Conservation (phyloP, 2,329 filamentous ascomycete genomes). For the Colletotrichum filicis region DNA sequence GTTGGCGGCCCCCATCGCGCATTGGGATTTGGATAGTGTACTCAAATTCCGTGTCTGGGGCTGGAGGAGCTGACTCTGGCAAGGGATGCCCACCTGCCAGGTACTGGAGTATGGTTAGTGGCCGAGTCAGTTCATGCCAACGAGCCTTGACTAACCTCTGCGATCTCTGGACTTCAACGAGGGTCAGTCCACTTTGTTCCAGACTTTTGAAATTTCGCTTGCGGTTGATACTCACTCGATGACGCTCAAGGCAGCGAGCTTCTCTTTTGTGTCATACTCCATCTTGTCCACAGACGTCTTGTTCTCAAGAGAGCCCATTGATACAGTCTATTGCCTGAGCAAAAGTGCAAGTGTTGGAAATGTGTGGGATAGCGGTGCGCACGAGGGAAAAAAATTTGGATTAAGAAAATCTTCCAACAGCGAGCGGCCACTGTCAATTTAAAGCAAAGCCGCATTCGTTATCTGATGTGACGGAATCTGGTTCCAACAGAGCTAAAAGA, state of each 20-base stretch:
- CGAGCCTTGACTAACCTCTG: not conserved
- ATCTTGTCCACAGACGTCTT: not conserved
- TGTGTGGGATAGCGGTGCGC: not conserved
- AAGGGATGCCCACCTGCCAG: not conserved
- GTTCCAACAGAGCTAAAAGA: not conserved
- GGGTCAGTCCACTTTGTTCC: not conserved
- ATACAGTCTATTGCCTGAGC: not conserved
- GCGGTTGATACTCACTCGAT: not conserved
- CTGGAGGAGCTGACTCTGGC: not conserved
- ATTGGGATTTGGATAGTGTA: slow-evolving; percentile 7
- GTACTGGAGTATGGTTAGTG: not conserved
- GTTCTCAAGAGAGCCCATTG: not conserved
- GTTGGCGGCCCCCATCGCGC: slow-evolving; percentile 6
- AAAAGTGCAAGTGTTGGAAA: not conserved
- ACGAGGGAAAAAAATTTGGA: not conserved
- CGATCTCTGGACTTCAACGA: not conserved
- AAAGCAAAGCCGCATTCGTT: not conserved
- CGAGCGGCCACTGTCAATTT: not conserved
- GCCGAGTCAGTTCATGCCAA: not conserved
- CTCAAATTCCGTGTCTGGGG: not conserved
- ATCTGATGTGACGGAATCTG: not conserved
- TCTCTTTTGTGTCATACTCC: slow-evolving; percentile 6
- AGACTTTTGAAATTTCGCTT: not conserved
- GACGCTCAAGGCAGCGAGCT: not conserved
- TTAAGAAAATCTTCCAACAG: not conserved